Evolutionary conservation across 2,329 filamentous ascomycete genomes (phyloP).

Genomic region (Fusarium tupiense): DNA sequence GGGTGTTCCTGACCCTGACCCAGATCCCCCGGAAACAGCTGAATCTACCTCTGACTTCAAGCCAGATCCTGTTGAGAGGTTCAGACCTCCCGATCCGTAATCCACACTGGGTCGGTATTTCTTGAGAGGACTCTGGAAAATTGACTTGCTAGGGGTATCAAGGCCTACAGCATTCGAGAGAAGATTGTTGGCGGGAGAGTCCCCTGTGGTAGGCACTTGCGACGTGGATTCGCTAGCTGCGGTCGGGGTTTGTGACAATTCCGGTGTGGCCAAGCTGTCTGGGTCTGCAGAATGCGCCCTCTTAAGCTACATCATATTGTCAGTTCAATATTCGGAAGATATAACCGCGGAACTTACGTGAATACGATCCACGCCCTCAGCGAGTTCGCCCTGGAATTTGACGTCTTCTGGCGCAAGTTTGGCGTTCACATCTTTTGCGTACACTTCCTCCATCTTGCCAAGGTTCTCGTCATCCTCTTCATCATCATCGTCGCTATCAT

Average conservation of each 20-base stretch:
- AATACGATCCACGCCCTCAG: conserved; percentile 84
- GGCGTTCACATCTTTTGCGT: conserved; percentile 68
- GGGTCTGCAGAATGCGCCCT: conserved; percentile 80
- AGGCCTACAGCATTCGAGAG: conserved; percentile 20
- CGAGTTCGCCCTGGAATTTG: conserved; percentile 76
- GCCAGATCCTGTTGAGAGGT: conserved; percentile 42
- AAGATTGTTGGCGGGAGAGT: conserved; percentile 22
- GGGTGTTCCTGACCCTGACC: conserved; percentile 34
- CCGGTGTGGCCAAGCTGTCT: conserved; percentile 55
- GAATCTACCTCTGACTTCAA: conserved; percentile 50
- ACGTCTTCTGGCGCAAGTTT: conserved; percentile 76
- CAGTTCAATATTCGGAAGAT: not conserved
- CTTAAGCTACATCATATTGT: conserved; percentile 69
- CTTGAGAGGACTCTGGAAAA: conserved; percentile 78
- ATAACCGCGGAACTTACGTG: conserved; percentile 63
- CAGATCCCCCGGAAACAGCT: conserved; percentile 39
- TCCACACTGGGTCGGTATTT: conserved; percentile 72
- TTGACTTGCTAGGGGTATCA: conserved; percentile 50
- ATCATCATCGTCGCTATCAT: conserved; percentile 80
- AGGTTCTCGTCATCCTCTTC: conserved; percentile 71
- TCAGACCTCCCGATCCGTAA: conserved; percentile 39
- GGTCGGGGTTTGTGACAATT: conserved; percentile 50
- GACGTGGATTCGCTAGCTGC: conserved; percentile 56
- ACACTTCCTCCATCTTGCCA: conserved; percentile 71
- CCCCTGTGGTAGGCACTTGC: conserved; percentile 23